Percentiles rank a stretch among this genome's conserved stretches.
These are phyloP conservation scores for Fusarium chlamydosporum DNA, from an alignment of 2,329 filamentous ascomycete species.

Conservation along the genomic window DNA sequence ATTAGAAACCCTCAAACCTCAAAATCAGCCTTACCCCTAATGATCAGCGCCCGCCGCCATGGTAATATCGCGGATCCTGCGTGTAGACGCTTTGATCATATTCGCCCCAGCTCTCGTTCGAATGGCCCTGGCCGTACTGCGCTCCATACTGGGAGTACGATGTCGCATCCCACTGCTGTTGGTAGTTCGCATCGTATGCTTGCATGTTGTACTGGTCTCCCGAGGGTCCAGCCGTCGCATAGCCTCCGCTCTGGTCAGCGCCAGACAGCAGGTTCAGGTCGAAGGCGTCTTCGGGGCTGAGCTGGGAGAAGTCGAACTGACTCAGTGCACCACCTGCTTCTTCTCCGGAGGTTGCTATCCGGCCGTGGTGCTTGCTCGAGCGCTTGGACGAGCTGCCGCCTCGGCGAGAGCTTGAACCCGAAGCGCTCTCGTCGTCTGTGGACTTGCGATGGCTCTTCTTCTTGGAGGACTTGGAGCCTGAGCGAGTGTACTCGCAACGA, in stretches of 20 bases:
- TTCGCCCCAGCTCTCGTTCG: constrained; percentile 33
- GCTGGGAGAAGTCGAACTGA: constrained; percentile 50
- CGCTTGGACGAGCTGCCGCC: constrained; percentile 45
- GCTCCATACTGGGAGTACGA: constrained; percentile 41
- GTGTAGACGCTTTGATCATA: constrained; percentile 46
- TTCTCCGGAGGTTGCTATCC: constrained; percentile 31
- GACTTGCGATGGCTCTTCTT: constrained; percentile 49
- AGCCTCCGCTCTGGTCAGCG: constrained; percentile 44
- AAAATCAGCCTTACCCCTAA: constrained; percentile 34
- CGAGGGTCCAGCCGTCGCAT: constrained; percentile 43
- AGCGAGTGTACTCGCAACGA: constrained; percentile 56
- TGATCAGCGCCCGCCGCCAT: constrained; percentile 25
- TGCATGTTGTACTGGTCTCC: constrained; percentile 41
- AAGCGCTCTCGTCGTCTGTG: constrained; percentile 40
- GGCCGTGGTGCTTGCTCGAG: constrained; percentile 40
- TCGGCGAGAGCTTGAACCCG: constrained; percentile 41
- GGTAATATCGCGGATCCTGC: constrained; percentile 43
- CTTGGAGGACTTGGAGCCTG: constrained; percentile 53
- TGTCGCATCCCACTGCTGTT: constrained; percentile 40
- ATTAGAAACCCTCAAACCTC: constrained; percentile 21
- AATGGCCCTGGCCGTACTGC: constrained; percentile 45
- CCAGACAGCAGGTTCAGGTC: constrained; percentile 48
- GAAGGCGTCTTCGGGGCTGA: constrained; percentile 53
- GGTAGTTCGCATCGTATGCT: constrained; percentile 27
- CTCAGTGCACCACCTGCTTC: constrained; percentile 47